Conservation (phyloP, 2,329 filamentous ascomycete species). For the Sphaerulina populicola region DNA sequence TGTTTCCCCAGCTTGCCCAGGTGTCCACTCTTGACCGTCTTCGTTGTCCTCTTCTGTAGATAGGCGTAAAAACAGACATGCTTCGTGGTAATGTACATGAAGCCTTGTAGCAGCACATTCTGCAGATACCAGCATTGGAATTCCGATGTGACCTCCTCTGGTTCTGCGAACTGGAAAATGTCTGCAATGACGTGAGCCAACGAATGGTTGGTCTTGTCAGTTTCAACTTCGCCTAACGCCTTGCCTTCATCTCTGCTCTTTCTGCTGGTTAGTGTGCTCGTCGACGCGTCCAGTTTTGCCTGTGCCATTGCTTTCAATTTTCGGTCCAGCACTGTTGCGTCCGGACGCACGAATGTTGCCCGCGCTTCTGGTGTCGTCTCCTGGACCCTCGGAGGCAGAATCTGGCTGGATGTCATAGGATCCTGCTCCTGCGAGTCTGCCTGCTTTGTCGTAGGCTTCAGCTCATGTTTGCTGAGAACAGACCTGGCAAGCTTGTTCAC, state of each 20-base stretch:
- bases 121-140: constrained; percentile 91
- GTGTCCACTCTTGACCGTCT: constrained; percentile 76
- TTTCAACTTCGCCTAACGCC: constrained; percentile 2
- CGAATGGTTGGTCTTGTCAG: constrained; percentile 8
- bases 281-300: constrained; percentile 26
- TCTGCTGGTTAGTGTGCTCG: constrained; percentile 20
- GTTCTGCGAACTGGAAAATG: constrained; percentile 75
- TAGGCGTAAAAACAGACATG: constrained; percentile 98
- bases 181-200: constrained; percentile 26
- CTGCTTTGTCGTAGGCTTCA: constrained; percentile 43
- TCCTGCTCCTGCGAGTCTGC: constrained; percentile 27
- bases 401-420: constrained; percentile 29
- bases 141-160: constrained; percentile 82
- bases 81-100: constrained; percentile 86
- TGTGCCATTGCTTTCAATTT: constrained; percentile 43
- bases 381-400: constrained; percentile 22
- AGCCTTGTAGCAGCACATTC: constrained; percentile 84
- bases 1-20: constrained; percentile 80
- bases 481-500: constrained; percentile 59
- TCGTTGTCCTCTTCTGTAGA: constrained; percentile 79
- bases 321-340: constrained; percentile 65
- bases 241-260: constrained; percentile 22
- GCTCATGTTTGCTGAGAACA: constrained; percentile 32
- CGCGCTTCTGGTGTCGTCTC: constrained; percentile 16
- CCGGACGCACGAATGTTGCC: constrained; percentile 37